Evolutionary conservation across 2,329 filamentous ascomycete genomes (phyloP).

Genomic region (Monosporascus sp.): DNA sequence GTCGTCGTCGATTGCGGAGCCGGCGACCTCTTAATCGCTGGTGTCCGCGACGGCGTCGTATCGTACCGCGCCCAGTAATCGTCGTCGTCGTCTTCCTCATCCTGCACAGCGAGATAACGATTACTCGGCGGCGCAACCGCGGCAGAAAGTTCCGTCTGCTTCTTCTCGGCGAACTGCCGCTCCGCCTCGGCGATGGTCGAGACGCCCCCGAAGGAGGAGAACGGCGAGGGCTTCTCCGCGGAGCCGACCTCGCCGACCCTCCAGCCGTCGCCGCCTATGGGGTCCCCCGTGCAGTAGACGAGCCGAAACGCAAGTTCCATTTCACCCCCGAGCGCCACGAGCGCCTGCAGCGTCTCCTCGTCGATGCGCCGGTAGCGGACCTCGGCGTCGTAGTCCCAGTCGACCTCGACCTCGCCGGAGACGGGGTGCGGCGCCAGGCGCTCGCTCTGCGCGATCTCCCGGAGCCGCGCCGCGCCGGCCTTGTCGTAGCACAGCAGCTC

Average conservation of each 20-base stretch:
- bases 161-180: conserved; percentile 39
- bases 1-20: conserved; percentile 41
- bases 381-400: conserved; percentile 59
- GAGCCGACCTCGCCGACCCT: conserved; percentile 64
- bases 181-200: conserved; percentile 56
- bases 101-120: conserved; percentile 2
- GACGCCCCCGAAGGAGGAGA: conserved; percentile 45
- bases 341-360: conserved; percentile 66
- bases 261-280: conserved; percentile 62
- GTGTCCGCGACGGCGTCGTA: conserved; percentile 59
- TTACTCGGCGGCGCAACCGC: conserved; percentile 4
- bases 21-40: conserved; percentile 56
- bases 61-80: conserved; percentile 79
- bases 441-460: conserved; percentile 56
- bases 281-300: conserved; percentile 63
- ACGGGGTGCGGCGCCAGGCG: conserved; percentile 73
- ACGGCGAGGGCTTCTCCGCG: conserved; percentile 52
- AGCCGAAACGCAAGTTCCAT: conserved; percentile 60
- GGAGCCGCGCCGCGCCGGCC: conserved; percentile 49
- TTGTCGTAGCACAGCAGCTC: conserved; percentile 65
- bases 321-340: conserved; percentile 52
- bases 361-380: conserved; percentile 65
- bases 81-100: conserved; percentile 60
- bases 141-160: conserved; percentile 14
- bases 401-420: conserved; percentile 73